Conservation (phyloP, 768 basidiomycete species). For the Lenzites betulinus region DNA sequence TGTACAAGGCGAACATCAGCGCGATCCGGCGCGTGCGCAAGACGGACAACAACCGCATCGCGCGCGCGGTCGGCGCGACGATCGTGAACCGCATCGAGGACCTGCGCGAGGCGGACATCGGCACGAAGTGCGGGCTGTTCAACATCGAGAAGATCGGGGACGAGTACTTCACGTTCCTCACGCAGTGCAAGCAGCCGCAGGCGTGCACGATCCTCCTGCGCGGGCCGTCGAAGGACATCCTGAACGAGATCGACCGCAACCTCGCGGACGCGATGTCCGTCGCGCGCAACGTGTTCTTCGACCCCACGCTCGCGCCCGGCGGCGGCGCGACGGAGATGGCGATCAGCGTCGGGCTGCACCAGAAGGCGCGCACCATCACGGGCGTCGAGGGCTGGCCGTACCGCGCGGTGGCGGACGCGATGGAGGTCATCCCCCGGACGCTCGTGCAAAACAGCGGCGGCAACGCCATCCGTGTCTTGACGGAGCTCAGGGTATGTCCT, state of each 20-base stretch:
- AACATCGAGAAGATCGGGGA: conserved; percentile 97
- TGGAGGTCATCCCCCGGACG: conserved; percentile 96
- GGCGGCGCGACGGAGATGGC: conserved; percentile 99
- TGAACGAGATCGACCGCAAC: conserved; percentile 98
- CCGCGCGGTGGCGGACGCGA: conserved; percentile 90
- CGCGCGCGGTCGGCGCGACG: conserved; percentile 91
- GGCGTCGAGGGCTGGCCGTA: conserved; percentile 93
- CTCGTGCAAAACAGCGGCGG: conserved; percentile 95
- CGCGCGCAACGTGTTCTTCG: conserved; percentile 95
- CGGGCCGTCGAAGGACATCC: conserved; percentile 96
- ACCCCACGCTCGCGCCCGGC: conserved; percentile 91
- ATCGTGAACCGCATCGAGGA: conserved; percentile 98
- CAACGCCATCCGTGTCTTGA: conserved; percentile 90
- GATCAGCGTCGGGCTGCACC: conserved; percentile 82
- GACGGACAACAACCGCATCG: conserved; percentile 98
- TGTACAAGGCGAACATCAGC: conserved; percentile 86
- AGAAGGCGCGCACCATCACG: conserved; percentile 74
- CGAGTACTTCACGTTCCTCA: conserved; percentile 99
- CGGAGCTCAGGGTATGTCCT: conserved; percentile 80
- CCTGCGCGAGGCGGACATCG: conserved; percentile 87
- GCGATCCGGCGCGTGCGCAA: conserved; percentile 97
- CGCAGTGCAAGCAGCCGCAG: conserved; percentile 87
- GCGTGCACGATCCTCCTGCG: conserved; percentile 98
- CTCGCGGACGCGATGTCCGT: conserved; percentile 97
- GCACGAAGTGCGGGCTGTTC: conserved; percentile 94